Evolutionary conservation across 176 grass and related monocot species (phyloP).

Genomic region (Raddia guianensis): DNA sequence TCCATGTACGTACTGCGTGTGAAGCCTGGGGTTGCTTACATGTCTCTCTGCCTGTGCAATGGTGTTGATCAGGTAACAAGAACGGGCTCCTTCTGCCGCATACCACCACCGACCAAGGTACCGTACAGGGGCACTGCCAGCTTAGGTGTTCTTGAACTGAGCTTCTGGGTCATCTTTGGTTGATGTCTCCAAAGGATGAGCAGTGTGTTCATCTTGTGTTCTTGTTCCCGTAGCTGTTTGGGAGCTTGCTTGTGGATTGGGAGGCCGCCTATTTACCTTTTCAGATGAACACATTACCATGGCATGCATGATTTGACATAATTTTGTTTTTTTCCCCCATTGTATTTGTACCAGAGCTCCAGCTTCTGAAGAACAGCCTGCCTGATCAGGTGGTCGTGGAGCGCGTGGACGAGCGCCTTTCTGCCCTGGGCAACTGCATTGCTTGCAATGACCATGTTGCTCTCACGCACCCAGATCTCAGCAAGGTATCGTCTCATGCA

Average conservation of each 20-base stretch:
- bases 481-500: slow-evolving; percentile 44
- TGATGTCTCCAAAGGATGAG: not conserved
- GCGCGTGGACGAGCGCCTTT: slow-evolving; percentile 76
- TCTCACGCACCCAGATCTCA: slow-evolving; percentile 88
- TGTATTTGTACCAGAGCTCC: slow-evolving; percentile 48
- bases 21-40: not conserved
- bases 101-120: slow-evolving; percentile 85
- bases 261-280: not conserved
- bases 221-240: not conserved
- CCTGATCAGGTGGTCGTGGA: slow-evolving; percentile 78
- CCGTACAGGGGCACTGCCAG: not conserved
- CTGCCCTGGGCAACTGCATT: slow-evolving; percentile 85
- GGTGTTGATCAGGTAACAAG: slow-evolving; percentile 64
- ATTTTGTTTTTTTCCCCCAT: not conserved
- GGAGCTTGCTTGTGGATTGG: not conserved
- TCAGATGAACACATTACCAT: not conserved
- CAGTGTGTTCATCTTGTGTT: not conserved
- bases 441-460: slow-evolving; percentile 90
- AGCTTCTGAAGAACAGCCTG: slow-evolving; percentile 80
- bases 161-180: not conserved
- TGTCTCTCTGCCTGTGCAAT: not conserved
- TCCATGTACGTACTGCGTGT: not conserved
- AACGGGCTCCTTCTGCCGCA: slow-evolving; percentile 87
- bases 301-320: not conserved
- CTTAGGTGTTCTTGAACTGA: not conserved